Conservation (phyloP, 2,329 filamentous ascomycete genomes). For the Sarocladium brachiariae region DNA sequence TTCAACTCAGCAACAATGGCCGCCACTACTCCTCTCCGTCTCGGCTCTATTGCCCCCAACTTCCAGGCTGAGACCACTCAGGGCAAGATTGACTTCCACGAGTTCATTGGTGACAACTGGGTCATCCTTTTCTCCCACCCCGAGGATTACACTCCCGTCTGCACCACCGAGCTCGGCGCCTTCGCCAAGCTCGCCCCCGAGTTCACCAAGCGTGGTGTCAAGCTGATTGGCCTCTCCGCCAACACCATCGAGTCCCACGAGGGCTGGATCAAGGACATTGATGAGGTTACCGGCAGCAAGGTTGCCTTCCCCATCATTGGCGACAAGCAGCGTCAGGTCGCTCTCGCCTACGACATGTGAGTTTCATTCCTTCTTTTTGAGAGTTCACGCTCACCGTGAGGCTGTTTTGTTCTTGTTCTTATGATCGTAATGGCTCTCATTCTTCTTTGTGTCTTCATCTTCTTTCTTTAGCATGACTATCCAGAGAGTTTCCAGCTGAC, state of each 20-base stretch:
- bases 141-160: constrained; percentile 89
- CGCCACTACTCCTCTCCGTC: constrained; percentile 42
- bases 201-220: constrained; percentile 79
- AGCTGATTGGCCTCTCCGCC: constrained; percentile 85
- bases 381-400: no score
- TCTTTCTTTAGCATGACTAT: no score
- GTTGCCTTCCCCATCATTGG: constrained; percentile 75
- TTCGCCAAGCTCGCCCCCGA: constrained; percentile 86
- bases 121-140: constrained; percentile 80
- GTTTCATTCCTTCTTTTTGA: constrained; percentile 18
- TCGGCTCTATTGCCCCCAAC: constrained; percentile 66
- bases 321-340: constrained; percentile 70
- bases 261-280: constrained; percentile 85
- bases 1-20: constrained; percentile 21
- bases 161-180: constrained; percentile 90
- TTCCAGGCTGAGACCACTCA: constrained; percentile 76
- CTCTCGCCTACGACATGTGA: constrained; percentile 72
- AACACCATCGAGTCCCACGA: constrained; percentile 80
- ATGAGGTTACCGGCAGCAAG: constrained; percentile 65
- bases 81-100: constrained; percentile 74
- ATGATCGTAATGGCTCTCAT: no score
- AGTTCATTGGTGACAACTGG: constrained; percentile 75
- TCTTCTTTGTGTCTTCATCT: no score
- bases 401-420: no score
- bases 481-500: no score